Evolutionary conservation across 495 filamentous ascomycete species (phyloP), one percentile per base, ranked within the genome.

Genomic region (Cercophora scortea): DNA sequence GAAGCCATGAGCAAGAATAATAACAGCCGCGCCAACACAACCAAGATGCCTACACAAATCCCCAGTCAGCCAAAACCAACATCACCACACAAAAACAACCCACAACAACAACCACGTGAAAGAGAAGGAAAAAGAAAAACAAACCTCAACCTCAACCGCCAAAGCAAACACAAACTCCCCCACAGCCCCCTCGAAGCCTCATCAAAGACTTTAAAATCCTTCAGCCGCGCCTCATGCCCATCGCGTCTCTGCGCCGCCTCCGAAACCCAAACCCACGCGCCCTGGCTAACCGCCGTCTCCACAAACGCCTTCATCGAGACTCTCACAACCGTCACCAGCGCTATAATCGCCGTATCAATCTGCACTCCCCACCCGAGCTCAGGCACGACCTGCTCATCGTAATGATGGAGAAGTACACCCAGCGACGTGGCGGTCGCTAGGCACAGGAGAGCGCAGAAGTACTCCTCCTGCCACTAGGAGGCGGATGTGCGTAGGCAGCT

Each of bases 151-250:
- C 61, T 66, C 67, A 71, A 62, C 36, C 60, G 52, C 64, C 56
- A 66, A 32, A 71, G 46, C 13, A 71, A 51, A 8, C 48, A 35
- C 8, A 71, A 35, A 25, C 63, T 64, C 1, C 69, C 69, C 51
- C 41, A 63, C 11, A 70, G 25, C 6, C 67, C 69, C 1, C 67
- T 57, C 6, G 64, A 64, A 6, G 69, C 67, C 33, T 64, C 69
- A 38, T 66, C 65, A 49, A 71, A 70, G 52, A 69, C 43, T 16
- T 61, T 63, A 57, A 71, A 69, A 50, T 71, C 69, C 6, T 61
- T 56, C 11, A 70, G 35, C 10, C 42, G 55, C 3, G 69, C 67
- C 17, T 56, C 58, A 32, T 58, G 34, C 39, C 32, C 61, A 25
- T 25, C 25, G n/a, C 59, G 38, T 16, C 57, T 59, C 49, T 70